phyloP scores from a whole-genome alignment of 164 flowering plant genomes.

The Brasenia schreberi region DNA sequence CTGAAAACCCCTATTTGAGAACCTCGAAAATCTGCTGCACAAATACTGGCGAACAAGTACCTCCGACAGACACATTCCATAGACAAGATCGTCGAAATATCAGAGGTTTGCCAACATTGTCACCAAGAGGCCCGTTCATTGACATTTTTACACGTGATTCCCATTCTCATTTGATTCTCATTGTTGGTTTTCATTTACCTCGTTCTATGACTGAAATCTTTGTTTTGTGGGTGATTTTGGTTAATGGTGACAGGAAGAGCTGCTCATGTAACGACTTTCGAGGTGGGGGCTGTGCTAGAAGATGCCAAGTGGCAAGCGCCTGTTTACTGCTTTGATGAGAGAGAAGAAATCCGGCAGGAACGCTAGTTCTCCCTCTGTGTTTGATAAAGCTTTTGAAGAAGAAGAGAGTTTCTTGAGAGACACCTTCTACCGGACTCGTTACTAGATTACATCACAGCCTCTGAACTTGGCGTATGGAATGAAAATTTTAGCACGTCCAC shows the following conservation, averaged over 20 bases:
- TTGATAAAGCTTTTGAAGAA: not conserved
- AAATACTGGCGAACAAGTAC: too few species aligned
- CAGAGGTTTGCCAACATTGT: too few species aligned
- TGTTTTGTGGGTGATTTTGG: not conserved
- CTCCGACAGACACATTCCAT: too few species aligned
- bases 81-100: too few species aligned
- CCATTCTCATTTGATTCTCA: not conserved
- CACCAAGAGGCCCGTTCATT: constrained; percentile 58
- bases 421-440: too few species aligned
- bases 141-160: constrained; percentile 55
- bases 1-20: too few species aligned
- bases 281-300: constrained; percentile 67
- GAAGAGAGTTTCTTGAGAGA: too few species aligned
- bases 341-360: not conserved
- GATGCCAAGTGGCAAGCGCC: constrained; percentile 77
- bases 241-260: constrained; percentile 30
- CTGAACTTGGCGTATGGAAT: too few species aligned
- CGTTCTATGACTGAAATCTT: not conserved
- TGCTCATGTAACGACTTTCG: constrained; percentile 76
- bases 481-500: too few species aligned
- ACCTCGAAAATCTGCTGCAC: too few species aligned
- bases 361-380: not conserved
- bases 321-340: constrained; percentile 46
- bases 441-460: too few species aligned
- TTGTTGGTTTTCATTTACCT: not conserved